These are phyloP conservation scores for Cymbopogon citratus DNA, from an alignment of 176 grass and related monocot species.

Conservation along the genomic window DNA sequence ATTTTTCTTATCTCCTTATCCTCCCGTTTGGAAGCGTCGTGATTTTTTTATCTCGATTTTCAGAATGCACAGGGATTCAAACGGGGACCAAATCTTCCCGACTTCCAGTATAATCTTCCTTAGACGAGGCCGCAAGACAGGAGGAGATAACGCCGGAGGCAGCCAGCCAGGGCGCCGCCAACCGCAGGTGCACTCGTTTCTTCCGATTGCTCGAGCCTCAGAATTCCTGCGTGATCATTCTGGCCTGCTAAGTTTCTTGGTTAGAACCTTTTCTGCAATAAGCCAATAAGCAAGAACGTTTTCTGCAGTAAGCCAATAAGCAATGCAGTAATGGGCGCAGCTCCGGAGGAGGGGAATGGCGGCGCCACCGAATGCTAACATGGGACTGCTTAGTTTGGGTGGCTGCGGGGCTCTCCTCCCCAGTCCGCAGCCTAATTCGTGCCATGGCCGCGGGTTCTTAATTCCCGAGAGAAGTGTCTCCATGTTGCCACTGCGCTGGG, in stretches of 20 bases:
- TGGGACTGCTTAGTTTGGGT: constrained; percentile 29
- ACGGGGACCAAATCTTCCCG: not conserved
- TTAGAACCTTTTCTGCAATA: not conserved
- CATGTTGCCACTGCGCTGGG: constrained; percentile 25
- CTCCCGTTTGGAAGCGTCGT: no score
- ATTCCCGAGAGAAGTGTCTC: constrained; percentile 15
- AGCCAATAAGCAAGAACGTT: not conserved
- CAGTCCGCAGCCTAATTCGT: constrained; percentile 9
- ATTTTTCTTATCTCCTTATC: no score
- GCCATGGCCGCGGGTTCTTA: not conserved
- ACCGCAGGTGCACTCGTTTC: not conserved
- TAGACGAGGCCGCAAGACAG: not conserved
- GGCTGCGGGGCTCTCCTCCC: constrained; percentile 30
- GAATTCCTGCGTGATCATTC: not conserved
- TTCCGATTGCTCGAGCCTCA: not conserved
- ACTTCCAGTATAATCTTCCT: no score
- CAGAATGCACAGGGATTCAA: not conserved
- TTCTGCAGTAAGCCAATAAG: not conserved
- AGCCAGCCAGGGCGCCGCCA: not conserved
- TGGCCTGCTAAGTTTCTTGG: not conserved
- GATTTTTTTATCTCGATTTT: not conserved
- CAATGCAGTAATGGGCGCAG: constrained; percentile 18
- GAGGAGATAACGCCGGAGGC: not conserved
- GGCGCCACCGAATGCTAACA: constrained; percentile 33
- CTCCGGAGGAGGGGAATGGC: constrained; percentile 20